A percentile compares a stretch with the other conserved stretches of the same genome.
These are phyloP conservation scores for Epichloe bromicola DNA, from an alignment of 2,329 filamentous ascomycete genomes.

Conservation along the genomic window DNA sequence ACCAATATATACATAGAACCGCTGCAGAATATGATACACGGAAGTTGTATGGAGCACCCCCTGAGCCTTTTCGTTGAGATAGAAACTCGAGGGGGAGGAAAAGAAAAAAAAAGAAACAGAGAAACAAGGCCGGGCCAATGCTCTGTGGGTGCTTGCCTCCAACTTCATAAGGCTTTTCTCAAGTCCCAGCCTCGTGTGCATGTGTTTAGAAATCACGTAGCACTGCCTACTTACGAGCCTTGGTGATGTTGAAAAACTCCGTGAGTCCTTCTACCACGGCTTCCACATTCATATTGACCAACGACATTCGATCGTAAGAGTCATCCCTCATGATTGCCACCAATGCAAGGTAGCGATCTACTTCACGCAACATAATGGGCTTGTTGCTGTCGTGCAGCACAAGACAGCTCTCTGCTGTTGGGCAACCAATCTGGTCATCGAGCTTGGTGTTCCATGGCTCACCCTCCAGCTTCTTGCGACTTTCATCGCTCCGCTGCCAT, in stretches of 20 bases:
- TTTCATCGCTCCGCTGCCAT: constrained; percentile 47
- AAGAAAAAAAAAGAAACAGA: no score
- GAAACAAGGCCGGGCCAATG: not conserved
- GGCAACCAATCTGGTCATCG: constrained; percentile 53
- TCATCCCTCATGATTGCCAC: constrained; percentile 82
- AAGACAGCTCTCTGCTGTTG: constrained; percentile 54
- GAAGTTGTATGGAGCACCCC: not conserved
- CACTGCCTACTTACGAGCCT: constrained; percentile 29
- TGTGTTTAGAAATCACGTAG: not conserved
- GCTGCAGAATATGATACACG: not conserved
- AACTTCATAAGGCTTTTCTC: not conserved
- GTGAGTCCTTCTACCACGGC: constrained; percentile 67
- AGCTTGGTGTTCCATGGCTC: constrained; percentile 48
- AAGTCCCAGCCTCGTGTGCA: not conserved
- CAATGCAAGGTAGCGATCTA: constrained; percentile 62
- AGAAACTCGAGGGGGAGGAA: not conserved
- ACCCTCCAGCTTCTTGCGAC: constrained; percentile 43
- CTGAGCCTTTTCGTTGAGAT: not conserved
- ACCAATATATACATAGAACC: not conserved
- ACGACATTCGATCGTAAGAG: constrained; percentile 68
- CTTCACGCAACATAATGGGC: constrained; percentile 55
- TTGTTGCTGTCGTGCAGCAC: constrained; percentile 51
- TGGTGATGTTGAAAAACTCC: constrained; percentile 66
- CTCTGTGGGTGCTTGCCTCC: not conserved
- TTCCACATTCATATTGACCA: constrained; percentile 80